A percentile compares a stretch with the other conserved stretches of the same genome.
These are phyloP conservation scores for Kazachstania bromeliacearum DNA, from an alignment of 805 yeast species.

Conservation along the genomic window DNA sequence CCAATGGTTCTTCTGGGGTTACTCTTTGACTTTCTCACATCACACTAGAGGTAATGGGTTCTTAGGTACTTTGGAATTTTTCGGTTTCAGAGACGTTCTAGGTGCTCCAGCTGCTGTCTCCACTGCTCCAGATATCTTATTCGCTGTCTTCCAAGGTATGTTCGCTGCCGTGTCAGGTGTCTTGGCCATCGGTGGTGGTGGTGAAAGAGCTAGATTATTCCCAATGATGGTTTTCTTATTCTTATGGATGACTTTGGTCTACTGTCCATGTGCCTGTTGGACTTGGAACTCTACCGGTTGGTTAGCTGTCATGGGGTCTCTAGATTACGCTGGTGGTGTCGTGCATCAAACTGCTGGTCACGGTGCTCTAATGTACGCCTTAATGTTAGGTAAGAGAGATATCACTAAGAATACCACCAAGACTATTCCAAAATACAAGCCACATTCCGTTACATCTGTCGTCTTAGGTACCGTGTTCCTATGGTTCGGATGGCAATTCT, in stretches of 20 bases:
- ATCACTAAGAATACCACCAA: constrained; percentile 52
- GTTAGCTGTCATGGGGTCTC: constrained; percentile 72
- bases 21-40: constrained; percentile 77
- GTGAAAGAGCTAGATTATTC: constrained; percentile 91
- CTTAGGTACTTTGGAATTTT: constrained; percentile 73
- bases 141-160: constrained; percentile 92
- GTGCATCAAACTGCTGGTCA: constrained; percentile 93
- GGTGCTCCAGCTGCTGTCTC: constrained; percentile 68
- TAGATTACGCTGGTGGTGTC: constrained; percentile 98
- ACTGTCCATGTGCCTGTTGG: constrained; percentile 95
- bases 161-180: constrained; percentile 90
- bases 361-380: constrained; percentile 90
- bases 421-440: constrained; percentile 80
- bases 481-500: constrained; percentile 95
- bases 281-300: constrained; percentile 95
- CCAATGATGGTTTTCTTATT: constrained; percentile 95
- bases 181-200: constrained; percentile 94
- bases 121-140: constrained; percentile 79
- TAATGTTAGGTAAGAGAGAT: constrained; percentile 84
- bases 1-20: constrained; percentile 99
- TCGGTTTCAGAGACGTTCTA: constrained; percentile 69
- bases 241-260: constrained; percentile 89
- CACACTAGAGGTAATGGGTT: constrained; percentile 50
- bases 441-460: constrained; percentile 84
- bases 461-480: constrained; percentile 89